Percentiles rank a stretch among this genome's conserved stretches.
Conservation (phyloP, 2,329 filamentous ascomycete genomes). For the Penicillium frequentans region DNA sequence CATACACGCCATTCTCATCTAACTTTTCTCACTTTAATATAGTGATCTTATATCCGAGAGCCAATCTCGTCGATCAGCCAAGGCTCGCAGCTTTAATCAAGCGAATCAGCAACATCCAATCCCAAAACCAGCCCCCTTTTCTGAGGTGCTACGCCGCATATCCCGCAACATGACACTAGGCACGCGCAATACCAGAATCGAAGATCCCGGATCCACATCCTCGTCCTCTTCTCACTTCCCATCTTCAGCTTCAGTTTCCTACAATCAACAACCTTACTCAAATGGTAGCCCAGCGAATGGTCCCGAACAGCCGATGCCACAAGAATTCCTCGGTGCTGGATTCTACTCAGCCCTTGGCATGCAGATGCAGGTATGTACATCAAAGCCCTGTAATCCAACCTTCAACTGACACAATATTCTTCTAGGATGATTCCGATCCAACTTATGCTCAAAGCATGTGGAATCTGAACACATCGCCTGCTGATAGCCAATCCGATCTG, state of each 20-base stretch:
- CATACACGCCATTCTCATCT: background rate
- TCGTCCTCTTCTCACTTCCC: background rate
- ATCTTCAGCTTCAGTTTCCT: background rate
- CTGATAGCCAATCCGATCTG: background rate
- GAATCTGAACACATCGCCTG: background rate
- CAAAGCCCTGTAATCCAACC: background rate
- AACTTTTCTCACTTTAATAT: background rate
- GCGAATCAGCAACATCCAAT: background rate
- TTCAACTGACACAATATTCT: background rate
- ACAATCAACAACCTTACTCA: background rate
- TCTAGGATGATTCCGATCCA: background rate
- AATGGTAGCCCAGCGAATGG: background rate
- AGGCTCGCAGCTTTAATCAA: background rate
- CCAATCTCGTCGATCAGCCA: background rate
- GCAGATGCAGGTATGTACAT: background rate
- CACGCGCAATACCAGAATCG: background rate
- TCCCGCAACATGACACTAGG: background rate
- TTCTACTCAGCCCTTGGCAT: background rate
- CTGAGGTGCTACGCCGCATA: background rate
- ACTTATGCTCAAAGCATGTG: background rate
- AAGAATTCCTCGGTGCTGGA: background rate
- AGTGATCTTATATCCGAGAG: slow-evolving; percentile 1
- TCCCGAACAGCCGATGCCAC: background rate
- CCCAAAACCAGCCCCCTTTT: background rate
- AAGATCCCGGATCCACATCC: background rate